phyloP scores from a whole-genome alignment of 31 red algal species.

The Asparagopsis taxiformis region DNA sequence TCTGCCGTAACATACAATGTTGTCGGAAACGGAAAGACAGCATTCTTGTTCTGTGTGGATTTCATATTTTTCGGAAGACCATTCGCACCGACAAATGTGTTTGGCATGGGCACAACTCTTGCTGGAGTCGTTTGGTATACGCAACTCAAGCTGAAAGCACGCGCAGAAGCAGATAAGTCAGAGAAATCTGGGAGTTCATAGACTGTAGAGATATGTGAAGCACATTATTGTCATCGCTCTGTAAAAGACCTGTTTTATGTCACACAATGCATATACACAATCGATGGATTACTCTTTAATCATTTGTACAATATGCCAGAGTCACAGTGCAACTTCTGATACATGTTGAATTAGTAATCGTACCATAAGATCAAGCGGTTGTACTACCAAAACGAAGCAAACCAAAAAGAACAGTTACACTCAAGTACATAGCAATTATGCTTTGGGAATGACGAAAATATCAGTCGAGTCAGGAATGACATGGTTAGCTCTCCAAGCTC shows the following conservation, averaged over 20 bases:
- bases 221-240: too few relatives aligned
- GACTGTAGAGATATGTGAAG: background rate
- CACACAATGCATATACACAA: too few relatives aligned
- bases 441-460: conserved; percentile 66
- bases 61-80: conserved; percentile 85
- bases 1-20: conserved; percentile 96
- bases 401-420: too few relatives aligned
- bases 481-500: conserved; percentile 51
- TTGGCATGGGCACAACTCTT: conserved; percentile 77
- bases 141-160: conserved; percentile 67
- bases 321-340: too few relatives aligned
- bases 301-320: too few relatives aligned
- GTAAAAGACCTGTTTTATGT: too few relatives aligned
- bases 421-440: too few relatives aligned
- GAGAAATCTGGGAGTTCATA: conserved; percentile 21
- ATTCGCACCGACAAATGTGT: conserved; percentile 73
- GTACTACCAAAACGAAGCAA: too few relatives aligned
- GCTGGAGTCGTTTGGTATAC: conserved; percentile 80
- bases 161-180: conserved; percentile 52
- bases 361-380: too few relatives aligned
- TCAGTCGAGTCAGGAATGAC: conserved; percentile 81
- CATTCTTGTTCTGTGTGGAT: conserved; percentile 79
- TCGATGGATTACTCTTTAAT: too few relatives aligned
- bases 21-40: conserved; percentile 89
- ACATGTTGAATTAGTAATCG: too few relatives aligned